Conservation (phyloP, 2,329 filamentous ascomycete species). For the Colletotrichum karsti region DNA sequence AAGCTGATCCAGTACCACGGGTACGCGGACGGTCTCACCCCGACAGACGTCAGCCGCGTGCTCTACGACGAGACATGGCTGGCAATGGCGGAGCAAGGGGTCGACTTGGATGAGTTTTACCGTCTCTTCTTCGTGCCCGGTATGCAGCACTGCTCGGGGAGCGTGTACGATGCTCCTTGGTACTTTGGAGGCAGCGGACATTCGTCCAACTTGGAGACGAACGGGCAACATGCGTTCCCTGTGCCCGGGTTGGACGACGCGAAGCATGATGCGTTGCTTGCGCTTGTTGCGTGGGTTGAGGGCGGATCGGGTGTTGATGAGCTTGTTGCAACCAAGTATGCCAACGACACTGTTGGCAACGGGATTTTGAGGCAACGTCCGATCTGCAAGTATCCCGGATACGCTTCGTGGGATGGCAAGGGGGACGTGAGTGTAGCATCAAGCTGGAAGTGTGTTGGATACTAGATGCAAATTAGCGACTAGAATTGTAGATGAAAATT, state of each 20-base stretch:
- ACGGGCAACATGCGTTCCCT: constrained; percentile 37
- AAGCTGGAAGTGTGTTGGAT: neutral
- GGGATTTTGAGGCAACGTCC: constrained; percentile 4
- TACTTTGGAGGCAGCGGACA: constrained; percentile 36
- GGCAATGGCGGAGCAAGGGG: constrained; percentile 45
- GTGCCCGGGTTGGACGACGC: constrained; percentile 45
- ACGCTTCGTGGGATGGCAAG: constrained; percentile 1
- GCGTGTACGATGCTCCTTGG: constrained; percentile 43
- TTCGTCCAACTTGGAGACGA: constrained; percentile 36
- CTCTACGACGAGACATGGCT: constrained; percentile 57
- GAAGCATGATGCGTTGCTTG: constrained; percentile 44
- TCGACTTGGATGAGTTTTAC: constrained; percentile 52
- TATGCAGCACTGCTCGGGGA: constrained; percentile 55
- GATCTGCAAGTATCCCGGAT: constrained; percentile 1
- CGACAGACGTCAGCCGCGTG: constrained; percentile 52
- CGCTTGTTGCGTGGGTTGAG: constrained; percentile 48
- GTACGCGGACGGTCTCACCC: constrained; percentile 49
- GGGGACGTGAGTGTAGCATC: neutral
- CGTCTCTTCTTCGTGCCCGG: constrained; percentile 59
- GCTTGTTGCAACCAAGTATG: constrained; percentile 40
- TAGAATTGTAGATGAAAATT: too few relatives aligned
- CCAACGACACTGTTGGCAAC: neutral
- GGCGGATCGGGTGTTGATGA: constrained; percentile 37
- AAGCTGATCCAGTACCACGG: constrained; percentile 58
- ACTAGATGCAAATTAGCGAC: too few relatives aligned